phyloP scores from a whole-genome alignment of 768 basidiomycete genomes.

The Hericium coralloides region DNA sequence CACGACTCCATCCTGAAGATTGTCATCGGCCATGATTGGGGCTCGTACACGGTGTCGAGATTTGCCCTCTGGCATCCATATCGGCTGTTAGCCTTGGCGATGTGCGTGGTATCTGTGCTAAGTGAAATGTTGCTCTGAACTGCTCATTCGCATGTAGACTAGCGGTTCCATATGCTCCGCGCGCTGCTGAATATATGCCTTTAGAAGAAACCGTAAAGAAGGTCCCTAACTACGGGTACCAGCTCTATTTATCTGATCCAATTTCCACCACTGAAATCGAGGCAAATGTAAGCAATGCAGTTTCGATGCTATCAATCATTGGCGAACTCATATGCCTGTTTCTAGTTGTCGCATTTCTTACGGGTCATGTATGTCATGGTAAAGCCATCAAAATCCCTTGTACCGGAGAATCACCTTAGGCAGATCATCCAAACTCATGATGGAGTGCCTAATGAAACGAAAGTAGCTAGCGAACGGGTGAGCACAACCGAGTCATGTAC shows the following conservation, averaged over 20 bases:
- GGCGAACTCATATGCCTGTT: not conserved
- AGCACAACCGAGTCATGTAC: not conserved
- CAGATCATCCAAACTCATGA: slow-evolving; percentile 3
- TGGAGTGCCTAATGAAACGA: not conserved
- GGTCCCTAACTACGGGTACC: slow-evolving; percentile 57
- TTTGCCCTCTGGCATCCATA: slow-evolving; percentile 70
- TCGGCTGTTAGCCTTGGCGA: slow-evolving; percentile 45
- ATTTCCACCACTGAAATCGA: slow-evolving; percentile 48
- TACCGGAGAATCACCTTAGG: slow-evolving; percentile 7
- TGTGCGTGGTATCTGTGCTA: slow-evolving; percentile 30
- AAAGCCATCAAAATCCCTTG: not conserved
- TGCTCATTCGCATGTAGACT: slow-evolving; percentile 31
- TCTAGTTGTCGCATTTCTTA: slow-evolving; percentile 17
- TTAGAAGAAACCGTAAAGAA: slow-evolving; percentile 41
- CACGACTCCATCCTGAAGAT: slow-evolving; percentile 26
- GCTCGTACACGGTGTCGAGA: slow-evolving; percentile 49
- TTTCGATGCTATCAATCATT: not conserved
- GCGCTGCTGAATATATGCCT: slow-evolving; percentile 37
- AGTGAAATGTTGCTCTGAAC: slow-evolving; percentile 1
- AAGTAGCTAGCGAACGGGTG: slow-evolving; percentile 12
- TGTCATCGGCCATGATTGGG: slow-evolving; percentile 80
- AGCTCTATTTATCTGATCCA: slow-evolving; percentile 52
- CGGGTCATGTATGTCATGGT: slow-evolving; percentile 6
- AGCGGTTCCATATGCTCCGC: slow-evolving; percentile 61
- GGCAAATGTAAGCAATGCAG: slow-evolving; percentile 33